Evolutionary conservation across 495 filamentous ascomycete genomes (phyloP).

Genomic region (Usnea hakonensis): DNA sequence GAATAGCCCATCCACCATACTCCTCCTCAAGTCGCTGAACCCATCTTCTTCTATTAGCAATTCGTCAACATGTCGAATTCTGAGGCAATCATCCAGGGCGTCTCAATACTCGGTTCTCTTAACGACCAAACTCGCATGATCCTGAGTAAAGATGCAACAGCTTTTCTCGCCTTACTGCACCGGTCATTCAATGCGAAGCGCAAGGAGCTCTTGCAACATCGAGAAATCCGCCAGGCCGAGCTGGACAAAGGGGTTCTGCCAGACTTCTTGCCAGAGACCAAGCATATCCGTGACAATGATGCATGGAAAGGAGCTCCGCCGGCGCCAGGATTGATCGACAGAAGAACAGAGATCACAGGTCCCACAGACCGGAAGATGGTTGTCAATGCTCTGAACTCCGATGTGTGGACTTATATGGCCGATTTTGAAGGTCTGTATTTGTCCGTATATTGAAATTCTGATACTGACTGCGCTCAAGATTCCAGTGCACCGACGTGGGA

Average conservation of each 20-base stretch:
- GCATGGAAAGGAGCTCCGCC: slow-evolving; percentile 93
- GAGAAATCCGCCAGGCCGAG: slow-evolving; percentile 81
- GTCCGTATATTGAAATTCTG: background rate
- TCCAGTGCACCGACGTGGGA: slow-evolving; percentile 97
- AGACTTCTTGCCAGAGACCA: slow-evolving; percentile 95
- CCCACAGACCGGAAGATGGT: slow-evolving; percentile 99
- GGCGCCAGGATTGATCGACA: slow-evolving; percentile 87
- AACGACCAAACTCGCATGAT: slow-evolving; percentile 78
- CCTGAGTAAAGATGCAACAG: slow-evolving; percentile 81
- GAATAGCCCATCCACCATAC: background rate
- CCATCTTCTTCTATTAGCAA: background rate
- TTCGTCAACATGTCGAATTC: slow-evolving; percentile 54
- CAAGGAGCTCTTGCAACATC: slow-evolving; percentile 82
- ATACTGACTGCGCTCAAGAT: slow-evolving; percentile 45
- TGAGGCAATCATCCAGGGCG: slow-evolving; percentile 77
- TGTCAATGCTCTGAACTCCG: slow-evolving; percentile 91
- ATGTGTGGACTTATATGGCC: slow-evolving; percentile 99
- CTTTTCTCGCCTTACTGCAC: slow-evolving; percentile 90
- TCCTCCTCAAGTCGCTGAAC: background rate
- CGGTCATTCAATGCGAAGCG: slow-evolving; percentile 87
- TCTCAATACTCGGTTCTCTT: slow-evolving; percentile 72
- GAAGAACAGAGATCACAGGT: slow-evolving; percentile 97
- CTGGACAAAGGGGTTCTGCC: slow-evolving; percentile 86
- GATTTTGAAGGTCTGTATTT: slow-evolving; percentile 78
- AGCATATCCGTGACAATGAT: slow-evolving; percentile 88